Conservation (phyloP, 192 early-diverging fungal species). For the Podila epigama region DNA sequence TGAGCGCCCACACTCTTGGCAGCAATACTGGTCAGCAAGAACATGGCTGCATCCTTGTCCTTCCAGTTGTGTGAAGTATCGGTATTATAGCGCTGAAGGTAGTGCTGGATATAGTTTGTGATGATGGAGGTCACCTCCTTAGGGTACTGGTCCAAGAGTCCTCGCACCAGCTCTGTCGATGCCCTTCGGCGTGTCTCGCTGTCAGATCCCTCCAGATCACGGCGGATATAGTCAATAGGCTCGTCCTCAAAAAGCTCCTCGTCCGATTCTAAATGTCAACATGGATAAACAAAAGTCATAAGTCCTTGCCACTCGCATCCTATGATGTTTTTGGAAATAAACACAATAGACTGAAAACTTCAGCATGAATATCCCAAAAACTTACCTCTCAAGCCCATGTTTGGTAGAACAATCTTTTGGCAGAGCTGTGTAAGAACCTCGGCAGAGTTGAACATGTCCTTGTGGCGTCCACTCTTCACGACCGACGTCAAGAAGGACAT, state of each 20-base stretch:
- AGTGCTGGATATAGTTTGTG: conserved; percentile 74
- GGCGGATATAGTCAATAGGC: conserved; percentile 92
- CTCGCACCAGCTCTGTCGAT: conserved; percentile 90
- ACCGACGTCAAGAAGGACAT: conserved; percentile 91
- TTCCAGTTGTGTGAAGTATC: conserved; percentile 85
- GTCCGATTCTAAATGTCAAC: conserved; percentile 63
- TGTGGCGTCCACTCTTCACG: conserved; percentile 76
- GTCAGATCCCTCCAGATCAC: conserved; percentile 93
- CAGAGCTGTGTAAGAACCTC: conserved; percentile 84
- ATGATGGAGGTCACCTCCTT: conserved; percentile 87
- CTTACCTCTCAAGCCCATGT: conserved; percentile 82
- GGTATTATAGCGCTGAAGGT: conserved; percentile 73
- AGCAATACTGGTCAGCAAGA: conserved; percentile 88
- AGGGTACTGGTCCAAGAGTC: conserved; percentile 88
- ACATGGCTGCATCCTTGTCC: conserved; percentile 95
- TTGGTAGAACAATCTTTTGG: conserved; percentile 91
- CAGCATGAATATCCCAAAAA: neutral
- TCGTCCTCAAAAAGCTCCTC: conserved; percentile 98
- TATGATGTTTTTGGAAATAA: neutral
- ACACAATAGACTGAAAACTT: neutral
- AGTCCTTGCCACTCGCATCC: neutral
- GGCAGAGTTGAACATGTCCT: conserved; percentile 73
- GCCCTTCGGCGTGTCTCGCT: conserved; percentile 92
- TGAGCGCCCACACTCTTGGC: conserved; percentile 78
- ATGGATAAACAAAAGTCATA: neutral